Evolutionary conservation across 371 early-diverging fungal genomes (phyloP).

Genomic region (Coemansia sp.): DNA sequence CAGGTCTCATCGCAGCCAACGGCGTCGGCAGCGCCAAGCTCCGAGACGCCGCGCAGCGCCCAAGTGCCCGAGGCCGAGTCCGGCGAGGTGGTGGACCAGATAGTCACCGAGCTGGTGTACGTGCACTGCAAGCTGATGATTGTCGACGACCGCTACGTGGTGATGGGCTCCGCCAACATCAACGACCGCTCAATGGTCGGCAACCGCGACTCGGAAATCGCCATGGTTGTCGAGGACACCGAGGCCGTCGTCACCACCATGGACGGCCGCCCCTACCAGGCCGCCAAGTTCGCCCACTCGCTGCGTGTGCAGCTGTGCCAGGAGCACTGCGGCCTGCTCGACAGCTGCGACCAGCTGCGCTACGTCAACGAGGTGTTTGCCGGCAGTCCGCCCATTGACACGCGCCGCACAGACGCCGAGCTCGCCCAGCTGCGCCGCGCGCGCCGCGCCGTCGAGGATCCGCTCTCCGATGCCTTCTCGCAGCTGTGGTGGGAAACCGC

Average conservation of each 20-base stretch:
- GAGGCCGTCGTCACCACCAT: slow-evolving; percentile 66
- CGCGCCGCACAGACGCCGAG: slow-evolving; percentile 12
- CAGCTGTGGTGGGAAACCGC: slow-evolving; percentile 68
- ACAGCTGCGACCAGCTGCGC: slow-evolving; percentile 40
- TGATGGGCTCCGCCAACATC: slow-evolving; percentile 90
- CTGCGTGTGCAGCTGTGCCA: slow-evolving; percentile 78
- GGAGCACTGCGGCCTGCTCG: slow-evolving; percentile 79
- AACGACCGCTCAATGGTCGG: slow-evolving; percentile 90
- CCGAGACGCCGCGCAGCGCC: not conserved
- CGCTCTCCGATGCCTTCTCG: slow-evolving; percentile 63
- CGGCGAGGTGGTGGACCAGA: slow-evolving; percentile 37
- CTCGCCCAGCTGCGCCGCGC: not conserved
- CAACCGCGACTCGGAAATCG: slow-evolving; percentile 88
- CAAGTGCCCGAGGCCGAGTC: slow-evolving; percentile 5
- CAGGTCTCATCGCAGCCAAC: slow-evolving; percentile 9
- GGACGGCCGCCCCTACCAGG: slow-evolving; percentile 71
- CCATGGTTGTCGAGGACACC: slow-evolving; percentile 79
- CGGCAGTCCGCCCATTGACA: slow-evolving; percentile 37
- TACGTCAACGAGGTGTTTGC: slow-evolving; percentile 39
- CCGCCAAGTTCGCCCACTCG: slow-evolving; percentile 71
- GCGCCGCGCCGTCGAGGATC: slow-evolving; percentile 61
- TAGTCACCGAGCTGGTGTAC: slow-evolving; percentile 82
- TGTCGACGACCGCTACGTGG: slow-evolving; percentile 79
- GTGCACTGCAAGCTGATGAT: slow-evolving; percentile 93
- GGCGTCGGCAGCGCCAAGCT: slow-evolving; percentile 16